Evolutionary conservation across 1,284 basidiomycete genomes (phyloP).

Genomic region (Rhodotorula sp.): DNA sequence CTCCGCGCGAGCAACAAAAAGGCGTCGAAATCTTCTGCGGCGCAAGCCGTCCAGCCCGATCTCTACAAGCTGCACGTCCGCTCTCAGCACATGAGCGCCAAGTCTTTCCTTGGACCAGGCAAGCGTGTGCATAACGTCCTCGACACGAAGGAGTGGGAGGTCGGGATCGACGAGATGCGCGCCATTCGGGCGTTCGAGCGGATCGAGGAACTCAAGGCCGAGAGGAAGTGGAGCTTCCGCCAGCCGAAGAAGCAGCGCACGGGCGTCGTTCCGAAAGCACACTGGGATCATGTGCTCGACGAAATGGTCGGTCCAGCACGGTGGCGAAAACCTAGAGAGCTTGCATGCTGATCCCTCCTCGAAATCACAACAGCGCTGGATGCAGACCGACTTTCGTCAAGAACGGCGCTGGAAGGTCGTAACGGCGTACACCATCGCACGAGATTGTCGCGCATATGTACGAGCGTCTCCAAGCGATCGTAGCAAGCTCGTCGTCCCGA

Average conservation of each 20-base stretch:
- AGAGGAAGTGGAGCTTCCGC: slow-evolving; percentile 83
- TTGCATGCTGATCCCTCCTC: neutral
- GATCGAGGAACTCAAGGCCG: slow-evolving; percentile 78
- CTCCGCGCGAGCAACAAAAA: slow-evolving; percentile 37
- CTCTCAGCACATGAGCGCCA: slow-evolving; percentile 40
- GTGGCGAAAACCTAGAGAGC: neutral
- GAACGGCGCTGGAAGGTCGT: slow-evolving; percentile 90
- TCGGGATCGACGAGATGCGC: slow-evolving; percentile 40
- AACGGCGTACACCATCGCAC: slow-evolving; percentile 79
- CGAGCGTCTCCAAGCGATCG: slow-evolving; percentile 67
- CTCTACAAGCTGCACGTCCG: slow-evolving; percentile 43
- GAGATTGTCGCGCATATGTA: slow-evolving; percentile 84
- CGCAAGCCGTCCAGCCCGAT: slow-evolving; percentile 29
- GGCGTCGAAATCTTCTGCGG: slow-evolving; percentile 32
- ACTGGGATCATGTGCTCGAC: slow-evolving; percentile 95
- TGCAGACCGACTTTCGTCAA: slow-evolving; percentile 90
- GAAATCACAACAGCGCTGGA: slow-evolving; percentile 71
- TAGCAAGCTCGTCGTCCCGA: slow-evolving; percentile 59
- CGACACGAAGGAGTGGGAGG: slow-evolving; percentile 43
- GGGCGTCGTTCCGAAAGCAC: slow-evolving; percentile 75
- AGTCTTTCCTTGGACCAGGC: slow-evolving; percentile 40
- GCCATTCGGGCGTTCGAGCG: slow-evolving; percentile 69
- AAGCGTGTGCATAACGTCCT: slow-evolving; percentile 43
- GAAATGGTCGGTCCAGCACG: slow-evolving; percentile 70
- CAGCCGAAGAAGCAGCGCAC: slow-evolving; percentile 93